Percentiles rank a stretch among this genome's conserved stretches.
Evolutionary conservation across 2,329 filamentous ascomycete genomes (phyloP).

Genomic region (Talaromyces atroroseus): DNA sequence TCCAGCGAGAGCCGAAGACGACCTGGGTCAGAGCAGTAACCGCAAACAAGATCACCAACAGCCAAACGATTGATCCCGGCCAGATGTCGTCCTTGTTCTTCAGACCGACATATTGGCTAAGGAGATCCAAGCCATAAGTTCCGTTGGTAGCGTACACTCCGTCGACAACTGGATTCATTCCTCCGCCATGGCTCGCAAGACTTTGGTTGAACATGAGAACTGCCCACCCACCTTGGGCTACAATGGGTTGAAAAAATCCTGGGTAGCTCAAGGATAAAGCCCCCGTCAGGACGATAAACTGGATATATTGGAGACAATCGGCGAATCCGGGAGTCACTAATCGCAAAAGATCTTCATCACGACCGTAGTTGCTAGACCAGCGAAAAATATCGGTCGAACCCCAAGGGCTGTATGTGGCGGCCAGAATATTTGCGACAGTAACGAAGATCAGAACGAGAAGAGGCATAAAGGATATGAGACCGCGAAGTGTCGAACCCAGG

Average conservation of each 20-base stretch:
- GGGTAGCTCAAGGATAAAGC: constrained; percentile 82
- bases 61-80: constrained; percentile 90
- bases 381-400: constrained; percentile 83
- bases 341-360: constrained; percentile 84
- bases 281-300: constrained; percentile 86
- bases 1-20: constrained; percentile 71
- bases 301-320: constrained; percentile 94
- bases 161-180: constrained; percentile 65
- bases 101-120: constrained; percentile 81
- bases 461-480: constrained; percentile 69
- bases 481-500: constrained; percentile 63
- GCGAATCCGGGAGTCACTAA: constrained; percentile 94
- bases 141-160: constrained; percentile 80
- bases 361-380: constrained; percentile 97
- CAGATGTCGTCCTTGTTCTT: constrained; percentile 71
- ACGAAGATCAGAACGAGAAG: constrained; percentile 72
- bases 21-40: constrained; percentile 67
- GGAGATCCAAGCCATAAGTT: constrained; percentile 70
- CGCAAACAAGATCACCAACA: constrained; percentile 67
- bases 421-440: constrained; percentile 74
- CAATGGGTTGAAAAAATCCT: constrained; percentile 86
- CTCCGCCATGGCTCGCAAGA: constrained; percentile 65
- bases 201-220: constrained; percentile 88
- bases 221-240: constrained; percentile 86
- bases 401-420: constrained; percentile 89